phyloP scores from a whole-genome alignment of 192 early-diverging fungal species.

The Neocallimastix lanati region DNA sequence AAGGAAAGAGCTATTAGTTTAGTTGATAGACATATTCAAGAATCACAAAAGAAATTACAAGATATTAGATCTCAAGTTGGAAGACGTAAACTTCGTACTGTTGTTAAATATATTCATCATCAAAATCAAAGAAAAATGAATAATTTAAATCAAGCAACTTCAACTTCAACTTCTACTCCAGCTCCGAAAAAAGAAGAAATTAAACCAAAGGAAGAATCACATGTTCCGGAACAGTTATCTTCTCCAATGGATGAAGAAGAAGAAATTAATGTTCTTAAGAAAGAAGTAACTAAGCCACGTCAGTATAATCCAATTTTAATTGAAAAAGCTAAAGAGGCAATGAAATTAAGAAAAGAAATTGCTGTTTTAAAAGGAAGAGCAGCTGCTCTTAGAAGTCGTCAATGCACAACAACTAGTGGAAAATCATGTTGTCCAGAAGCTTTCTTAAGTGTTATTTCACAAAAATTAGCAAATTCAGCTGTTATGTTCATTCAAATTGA shows the following conservation, averaged over 20 bases:
- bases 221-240: neutral
- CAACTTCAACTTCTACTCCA: too few species aligned
- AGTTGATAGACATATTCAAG: constrained; percentile 63
- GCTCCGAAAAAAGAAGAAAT: neutral
- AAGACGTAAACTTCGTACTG: constrained; percentile 60
- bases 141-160: neutral
- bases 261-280: neutral
- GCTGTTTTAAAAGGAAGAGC: constrained; percentile 60
- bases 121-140: constrained; percentile 11
- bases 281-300: constrained; percentile 21
- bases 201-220: neutral
- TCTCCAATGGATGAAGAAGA: constrained; percentile 4
- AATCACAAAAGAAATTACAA: constrained; percentile 47
- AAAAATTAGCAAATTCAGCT: constrained; percentile 86
- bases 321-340: constrained; percentile 55
- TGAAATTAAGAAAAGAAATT: constrained; percentile 57
- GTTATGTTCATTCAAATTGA: constrained; percentile 98
- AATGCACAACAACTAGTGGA: constrained; percentile 62
- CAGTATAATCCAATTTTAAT: constrained; percentile 49
- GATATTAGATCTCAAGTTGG: constrained; percentile 58
- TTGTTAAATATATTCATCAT: constrained; percentile 52
- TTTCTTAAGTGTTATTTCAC: constrained; percentile 75
- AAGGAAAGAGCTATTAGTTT: constrained; percentile 53
- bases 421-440: constrained; percentile 89
- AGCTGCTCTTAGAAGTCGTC: constrained; percentile 56